Evolutionary conservation across 805 yeast species (phyloP), one percentile per base, ranked within the genome.

Genomic region (Brettanomyces bruxellensis): DNA sequence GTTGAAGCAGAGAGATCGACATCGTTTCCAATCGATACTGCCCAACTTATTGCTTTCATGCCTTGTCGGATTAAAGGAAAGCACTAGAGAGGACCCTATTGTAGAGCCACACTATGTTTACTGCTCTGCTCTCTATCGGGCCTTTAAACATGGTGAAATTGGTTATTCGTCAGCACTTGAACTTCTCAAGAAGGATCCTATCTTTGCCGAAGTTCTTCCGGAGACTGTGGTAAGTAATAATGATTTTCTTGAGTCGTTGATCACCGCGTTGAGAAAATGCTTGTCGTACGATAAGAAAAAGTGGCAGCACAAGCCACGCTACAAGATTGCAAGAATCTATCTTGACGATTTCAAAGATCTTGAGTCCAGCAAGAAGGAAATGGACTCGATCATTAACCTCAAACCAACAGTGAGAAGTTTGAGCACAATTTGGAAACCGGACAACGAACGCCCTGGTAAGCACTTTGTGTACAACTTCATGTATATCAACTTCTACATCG

Each of bases 391-490:
- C 14, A 75, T 90, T 45, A 72, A 85, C 6, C 61, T 87, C 43
- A 86, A 81, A 53, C 71, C 88, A 1, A 72, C 77, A 3, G 78
- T 79, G 39, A 85, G 88, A 57, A 78, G 83, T 9, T 71, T 93
- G 36, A 78, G 90, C 1, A 83, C 79, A 52, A 86, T 93, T 47
- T 93, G 99, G 98, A 88, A 88, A 55, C 95, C 97, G 0, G 96
- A 89, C 42, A 62, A 72, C 55, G 99, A 95, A 61, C 66, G 95
- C 22, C 93, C 97, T 0, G 99, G 99, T 0, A 87, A 86, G 54
- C 96, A 91, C 63, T 91, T 89, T 60, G 79, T 78, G 9, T 88
- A 84, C 63, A 82, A 83, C 32, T 74, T 71, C 51, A 78, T 80
- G 45, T 91, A 93, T 58, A 75, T 86, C 23, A 60, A 67, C 41